phyloP scores from a whole-genome alignment of 306 rosid genomes.

The Trichosanthes truncata region DNA sequence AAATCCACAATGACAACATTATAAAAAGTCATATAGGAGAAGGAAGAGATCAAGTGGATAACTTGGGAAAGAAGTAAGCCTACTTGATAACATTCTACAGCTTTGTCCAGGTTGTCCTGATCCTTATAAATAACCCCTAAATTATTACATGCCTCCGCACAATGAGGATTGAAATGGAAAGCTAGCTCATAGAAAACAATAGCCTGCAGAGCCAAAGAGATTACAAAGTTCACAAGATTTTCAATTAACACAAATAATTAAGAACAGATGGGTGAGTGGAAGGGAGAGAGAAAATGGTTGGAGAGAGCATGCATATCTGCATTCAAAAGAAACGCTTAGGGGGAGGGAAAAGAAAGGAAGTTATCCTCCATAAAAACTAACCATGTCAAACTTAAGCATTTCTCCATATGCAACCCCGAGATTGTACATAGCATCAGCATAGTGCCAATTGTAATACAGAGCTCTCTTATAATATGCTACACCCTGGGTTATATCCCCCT shows the following conservation, averaged over 20 bases:
- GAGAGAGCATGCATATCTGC: neutral
- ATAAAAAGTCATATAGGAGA: neutral
- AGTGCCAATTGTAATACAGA: conserved; percentile 89
- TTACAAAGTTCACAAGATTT: neutral
- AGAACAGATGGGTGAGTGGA: neutral
- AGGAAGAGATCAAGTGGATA: neutral
- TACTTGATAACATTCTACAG: conserved; percentile 99
- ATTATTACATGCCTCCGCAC: conserved; percentile 98
- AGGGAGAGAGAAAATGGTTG: neutral
- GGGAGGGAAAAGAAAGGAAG: neutral
- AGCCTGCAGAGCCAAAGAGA: conserved; percentile 49
- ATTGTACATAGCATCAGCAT: conserved; percentile 99
- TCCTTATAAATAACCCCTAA: conserved; percentile 98
- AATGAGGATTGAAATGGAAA: conserved; percentile 94
- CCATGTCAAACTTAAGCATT: conserved; percentile 98
- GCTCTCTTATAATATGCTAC: conserved; percentile 90
- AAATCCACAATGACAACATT: conserved; percentile 11
- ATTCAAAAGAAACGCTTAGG: neutral
- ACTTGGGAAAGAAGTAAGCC: neutral
- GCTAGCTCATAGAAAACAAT: conserved; percentile 97
- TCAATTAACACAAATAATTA: conserved; percentile 13
- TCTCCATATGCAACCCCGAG: conserved; percentile 99
- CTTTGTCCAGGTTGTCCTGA: conserved; percentile 96
- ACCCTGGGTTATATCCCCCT: conserved; percentile 86
- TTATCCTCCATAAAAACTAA: conserved; percentile 19